Evolutionary conservation across 2,329 filamentous ascomycete genomes (phyloP).

Genomic region (Cryphonectria naterciae): DNA sequence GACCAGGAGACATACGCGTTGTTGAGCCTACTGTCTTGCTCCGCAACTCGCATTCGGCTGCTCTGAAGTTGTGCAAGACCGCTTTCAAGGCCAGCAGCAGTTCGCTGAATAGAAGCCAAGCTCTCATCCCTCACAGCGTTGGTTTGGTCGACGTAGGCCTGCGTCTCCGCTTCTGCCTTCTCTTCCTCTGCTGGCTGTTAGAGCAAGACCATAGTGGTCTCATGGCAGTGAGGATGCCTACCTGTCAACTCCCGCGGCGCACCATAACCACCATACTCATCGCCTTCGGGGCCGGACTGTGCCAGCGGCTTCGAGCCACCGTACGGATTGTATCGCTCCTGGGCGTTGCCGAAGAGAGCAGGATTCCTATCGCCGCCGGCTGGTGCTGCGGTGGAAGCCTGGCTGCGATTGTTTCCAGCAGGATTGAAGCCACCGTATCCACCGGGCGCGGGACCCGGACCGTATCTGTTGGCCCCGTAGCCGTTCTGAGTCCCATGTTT

Average conservation of each 20-base stretch:
- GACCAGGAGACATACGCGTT: constrained; percentile 54
- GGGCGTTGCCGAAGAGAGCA: constrained; percentile 23
- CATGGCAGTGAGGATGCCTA: background rate
- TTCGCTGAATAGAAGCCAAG: constrained; percentile 66
- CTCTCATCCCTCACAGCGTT: constrained; percentile 77
- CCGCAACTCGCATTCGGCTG: constrained; percentile 73
- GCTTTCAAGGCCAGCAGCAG: constrained; percentile 68
- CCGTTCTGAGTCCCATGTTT: constrained; percentile 56
- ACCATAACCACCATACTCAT: constrained; percentile 58
- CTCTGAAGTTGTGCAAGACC: constrained; percentile 72
- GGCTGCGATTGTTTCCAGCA: constrained; percentile 53
- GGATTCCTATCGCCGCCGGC: background rate
- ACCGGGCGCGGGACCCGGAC: constrained; percentile 49
- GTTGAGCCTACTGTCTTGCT: constrained; percentile 79
- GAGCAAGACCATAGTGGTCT: rapidly evolving
- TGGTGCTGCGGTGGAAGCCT: background rate
- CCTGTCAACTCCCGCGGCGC: constrained; percentile 69
- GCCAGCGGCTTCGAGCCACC: background rate
- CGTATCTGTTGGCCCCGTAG: constrained; percentile 60
- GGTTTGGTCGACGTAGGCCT: constrained; percentile 74
- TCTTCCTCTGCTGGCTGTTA: constrained; percentile 67
- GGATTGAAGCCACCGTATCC: constrained; percentile 65
- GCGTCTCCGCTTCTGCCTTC: constrained; percentile 73
- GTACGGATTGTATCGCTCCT: constrained; percentile 18
- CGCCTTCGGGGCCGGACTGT: constrained; percentile 5